phyloP scores from a whole-genome alignment of 2,329 filamentous ascomycete genomes.

The Ceratocystis cubensis region DNA sequence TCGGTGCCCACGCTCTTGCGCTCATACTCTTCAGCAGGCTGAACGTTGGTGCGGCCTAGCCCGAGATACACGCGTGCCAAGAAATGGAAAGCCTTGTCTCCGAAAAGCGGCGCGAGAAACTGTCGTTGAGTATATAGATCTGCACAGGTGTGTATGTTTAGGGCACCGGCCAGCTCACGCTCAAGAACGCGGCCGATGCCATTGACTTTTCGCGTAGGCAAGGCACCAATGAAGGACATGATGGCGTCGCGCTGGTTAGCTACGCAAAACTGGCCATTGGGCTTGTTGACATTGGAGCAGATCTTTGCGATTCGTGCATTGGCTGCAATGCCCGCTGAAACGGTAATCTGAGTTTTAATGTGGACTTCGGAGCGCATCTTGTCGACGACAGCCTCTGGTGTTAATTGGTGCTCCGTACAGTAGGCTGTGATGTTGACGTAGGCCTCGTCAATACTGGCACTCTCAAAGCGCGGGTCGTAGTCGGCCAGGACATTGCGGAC shows the following conservation, averaged over 20 bases:
- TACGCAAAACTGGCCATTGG: constrained; percentile 78
- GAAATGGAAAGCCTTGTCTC: constrained; percentile 82
- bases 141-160: constrained; percentile 78
- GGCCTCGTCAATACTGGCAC: constrained; percentile 88
- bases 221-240: constrained; percentile 69
- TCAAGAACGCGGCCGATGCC: constrained; percentile 91
- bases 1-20: constrained; percentile 92
- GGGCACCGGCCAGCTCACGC: constrained; percentile 66
- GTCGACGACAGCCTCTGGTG: constrained; percentile 59
- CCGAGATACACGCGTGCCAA: constrained; percentile 74
- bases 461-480: constrained; percentile 89
- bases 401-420: constrained; percentile 54
- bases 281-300: constrained; percentile 89
- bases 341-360: constrained; percentile 66
- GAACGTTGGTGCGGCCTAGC: constrained; percentile 69
- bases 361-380: constrained; percentile 68
- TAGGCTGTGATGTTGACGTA: constrained; percentile 92
- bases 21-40: constrained; percentile 79
- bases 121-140: constrained; percentile 71
- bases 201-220: constrained; percentile 84
- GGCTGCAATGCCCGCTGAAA: constrained; percentile 86
- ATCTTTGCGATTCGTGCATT: constrained; percentile 94
- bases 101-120: constrained; percentile 65
- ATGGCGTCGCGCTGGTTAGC: constrained; percentile 60
- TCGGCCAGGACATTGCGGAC: constrained; percentile 66